Conservation (phyloP, 1,284 basidiomycete species). For the Bondarzewia mesenterica region DNA sequence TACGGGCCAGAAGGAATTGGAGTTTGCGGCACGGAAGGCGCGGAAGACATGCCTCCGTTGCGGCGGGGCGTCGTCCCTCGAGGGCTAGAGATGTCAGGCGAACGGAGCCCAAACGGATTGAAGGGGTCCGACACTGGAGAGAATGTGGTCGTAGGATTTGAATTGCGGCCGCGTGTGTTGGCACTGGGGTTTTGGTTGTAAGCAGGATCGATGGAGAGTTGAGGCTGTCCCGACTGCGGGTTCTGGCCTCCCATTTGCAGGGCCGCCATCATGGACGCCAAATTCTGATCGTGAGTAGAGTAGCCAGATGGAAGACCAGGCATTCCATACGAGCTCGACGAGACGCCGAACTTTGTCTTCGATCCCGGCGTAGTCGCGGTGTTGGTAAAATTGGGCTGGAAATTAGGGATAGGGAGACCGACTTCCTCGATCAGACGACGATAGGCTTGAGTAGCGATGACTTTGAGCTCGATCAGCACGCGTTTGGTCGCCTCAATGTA, state of each 20-base stretch:
- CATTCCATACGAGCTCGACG: constrained; percentile 51
- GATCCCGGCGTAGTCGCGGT: constrained; percentile 49
- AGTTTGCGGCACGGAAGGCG: constrained; percentile 23
- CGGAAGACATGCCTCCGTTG: constrained; percentile 30
- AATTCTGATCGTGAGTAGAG: constrained; percentile 70
- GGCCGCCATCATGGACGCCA: constrained; percentile 84
- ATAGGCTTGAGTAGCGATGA: constrained; percentile 88
- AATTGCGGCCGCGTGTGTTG: constrained; percentile 28
- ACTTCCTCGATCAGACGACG: constrained; percentile 90
- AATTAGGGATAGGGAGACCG: constrained; percentile 81
- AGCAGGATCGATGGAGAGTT: constrained; percentile 59
- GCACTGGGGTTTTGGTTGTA: constrained; percentile 27
- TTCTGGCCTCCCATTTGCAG: constrained; percentile 82
- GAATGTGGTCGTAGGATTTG: constrained; percentile 46
- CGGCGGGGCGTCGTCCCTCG: constrained; percentile 36
- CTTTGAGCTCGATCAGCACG: constrained; percentile 82
- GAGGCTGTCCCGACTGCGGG: constrained; percentile 66
- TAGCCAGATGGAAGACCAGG: constrained; percentile 72
- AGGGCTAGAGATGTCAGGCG: constrained; percentile 49
- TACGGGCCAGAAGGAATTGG: constrained; percentile 38
- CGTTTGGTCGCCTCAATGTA: constrained; percentile 85
- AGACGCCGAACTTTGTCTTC: constrained; percentile 50
- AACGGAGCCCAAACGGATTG: constrained; percentile 64
- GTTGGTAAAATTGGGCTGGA: constrained; percentile 68
- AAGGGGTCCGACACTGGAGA: constrained; percentile 64